Evolutionary conservation across 2,329 filamentous ascomycete species (phyloP), one percentile per base, ranked within the genome.

Genomic region (Boeremia exigua): DNA sequence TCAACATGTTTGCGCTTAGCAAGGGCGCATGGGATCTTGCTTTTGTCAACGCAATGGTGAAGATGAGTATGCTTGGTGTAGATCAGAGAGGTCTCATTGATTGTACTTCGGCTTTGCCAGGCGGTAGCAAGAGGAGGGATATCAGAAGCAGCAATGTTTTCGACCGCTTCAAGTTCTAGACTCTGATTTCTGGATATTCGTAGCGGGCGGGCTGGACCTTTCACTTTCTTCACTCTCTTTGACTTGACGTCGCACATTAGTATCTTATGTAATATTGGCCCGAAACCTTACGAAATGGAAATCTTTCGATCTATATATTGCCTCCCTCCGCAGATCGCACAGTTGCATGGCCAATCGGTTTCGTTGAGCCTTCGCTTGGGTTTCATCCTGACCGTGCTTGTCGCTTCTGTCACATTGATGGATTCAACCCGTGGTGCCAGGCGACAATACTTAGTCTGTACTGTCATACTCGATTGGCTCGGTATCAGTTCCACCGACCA

Each of bases 51-150:
- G 74, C 73, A 1, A 75, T 76, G 71, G 51, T 50, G 17, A 75
- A 72, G 63, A 70, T 76, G 72, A 66, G 69, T 33, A 68, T 75
- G 66, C 40, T 75, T 29, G 74, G 74, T 30, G 72, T 74, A 10
- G 36, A 60, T 7, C 38, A 28, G 1, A 38, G 34, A 14, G 61
- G 44, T 1, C 49, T 76, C 12, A 56, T 70, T 9, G 74, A 76
- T 51, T 76, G 74, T 54, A 73, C 73, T 0, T 54, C 50, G 29
- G 71, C 71, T 15, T 59, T 76, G 14, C 71, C 70, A 14, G 67
- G 66, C 0, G 70, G 69, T 1, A 72, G 66, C 38, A 48, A 43
- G 47, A 73, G 71, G 69, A 58, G 72, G 19, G 71, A 75, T 40
- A 59, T 74, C 36, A 72, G 54, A 61, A 57, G 45, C n/a, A 59